These are phyloP conservation scores for Eucommia ulmoides DNA, from an alignment of 257 asterid species.

Conservation along the genomic window DNA sequence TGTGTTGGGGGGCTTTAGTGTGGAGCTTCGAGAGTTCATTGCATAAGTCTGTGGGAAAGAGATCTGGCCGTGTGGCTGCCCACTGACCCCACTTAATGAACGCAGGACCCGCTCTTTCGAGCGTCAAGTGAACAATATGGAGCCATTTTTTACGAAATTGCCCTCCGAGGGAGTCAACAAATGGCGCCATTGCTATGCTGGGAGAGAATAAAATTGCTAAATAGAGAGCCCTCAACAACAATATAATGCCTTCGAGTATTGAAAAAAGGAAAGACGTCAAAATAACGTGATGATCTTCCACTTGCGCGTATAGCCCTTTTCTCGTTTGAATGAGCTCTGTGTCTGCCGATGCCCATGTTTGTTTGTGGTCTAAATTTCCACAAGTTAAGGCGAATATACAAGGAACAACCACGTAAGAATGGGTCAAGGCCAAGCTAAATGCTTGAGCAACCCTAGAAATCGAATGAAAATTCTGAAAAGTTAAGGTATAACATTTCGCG, in stretches of 20 bases:
- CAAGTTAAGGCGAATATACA: slow-evolving; percentile 48
- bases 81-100: slow-evolving; percentile 99
- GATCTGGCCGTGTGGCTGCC: slow-evolving; percentile 98
- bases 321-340: slow-evolving; percentile 27
- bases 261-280: slow-evolving; percentile 33
- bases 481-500: slow-evolving; percentile 19
- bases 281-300: slow-evolving; percentile 48
- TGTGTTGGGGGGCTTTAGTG: slow-evolving; percentile 82
- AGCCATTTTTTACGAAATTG: slow-evolving; percentile 68
- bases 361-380: slow-evolving; percentile 43
- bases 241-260: slow-evolving; percentile 33
- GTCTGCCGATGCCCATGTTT: slow-evolving; percentile 42
- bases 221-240: slow-evolving; percentile 56
- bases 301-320: slow-evolving; percentile 39
- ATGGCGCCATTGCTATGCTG: slow-evolving; percentile 81
- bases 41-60: slow-evolving; percentile 76
- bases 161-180: slow-evolving; percentile 75
- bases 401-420: slow-evolving; percentile 48
- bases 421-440: slow-evolving; percentile 60
- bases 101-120: slow-evolving; percentile 94
- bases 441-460: slow-evolving; percentile 71
- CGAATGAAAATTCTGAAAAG: slow-evolving; percentile 19
- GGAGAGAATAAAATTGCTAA: slow-evolving; percentile 72
- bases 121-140: slow-evolving; percentile 65
- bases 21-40: slow-evolving; percentile 87